Evolutionary conservation across 345 rosid genomes (phyloP), one percentile per base, ranked within the genome.

Genomic region (Gynandropsis gynandra): DNA sequence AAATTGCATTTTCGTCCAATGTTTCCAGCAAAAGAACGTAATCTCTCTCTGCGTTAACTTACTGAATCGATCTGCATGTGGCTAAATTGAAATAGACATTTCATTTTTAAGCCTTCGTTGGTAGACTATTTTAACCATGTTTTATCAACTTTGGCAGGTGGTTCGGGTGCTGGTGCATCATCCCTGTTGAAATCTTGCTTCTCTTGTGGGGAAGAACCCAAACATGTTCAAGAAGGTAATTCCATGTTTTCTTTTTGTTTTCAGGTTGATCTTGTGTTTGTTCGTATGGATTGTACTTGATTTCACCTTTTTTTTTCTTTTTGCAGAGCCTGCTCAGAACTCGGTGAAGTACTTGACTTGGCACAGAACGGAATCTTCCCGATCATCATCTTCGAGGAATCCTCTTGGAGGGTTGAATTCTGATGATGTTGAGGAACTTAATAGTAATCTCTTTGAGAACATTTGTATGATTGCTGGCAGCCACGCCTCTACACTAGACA

Each of bases 401-500:
- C 84, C 70, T 69, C 62, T 73, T 5, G 89, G 81, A 45, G 89
- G 87, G 45, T 13, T 68, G 66, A 79, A 84, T 59, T 37, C 59
- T 51, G 89, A 79, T 50, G 86, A 79, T 32, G 47, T 57, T 24
- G 98, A 80, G 72, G 93, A 80, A 36, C 76, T 73, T 44, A 66
- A 62, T 46, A 71, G 65, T 58, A 72, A 73, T 78, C 68, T 79
- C 64, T 81, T 81, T 63, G 79, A 82, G 39, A 80, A 73, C 65
- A 70, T 76, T 52, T 78, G 88, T 75, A 77, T 85, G 98, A 76
- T 73, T 69, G 85, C 96, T 5, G 93, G 97, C 43, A 87, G 96
- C 67, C 97, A 92, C 59, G 98, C 84, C 35, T 92, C 98, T 16
- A 92, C 97, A 8, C 69, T 92, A 69, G 93, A 92, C 67, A 78